These are phyloP conservation scores for Phyllachora maydis DNA, from an alignment of 2,329 filamentous ascomycete genomes.

Conservation along the genomic window DNA sequence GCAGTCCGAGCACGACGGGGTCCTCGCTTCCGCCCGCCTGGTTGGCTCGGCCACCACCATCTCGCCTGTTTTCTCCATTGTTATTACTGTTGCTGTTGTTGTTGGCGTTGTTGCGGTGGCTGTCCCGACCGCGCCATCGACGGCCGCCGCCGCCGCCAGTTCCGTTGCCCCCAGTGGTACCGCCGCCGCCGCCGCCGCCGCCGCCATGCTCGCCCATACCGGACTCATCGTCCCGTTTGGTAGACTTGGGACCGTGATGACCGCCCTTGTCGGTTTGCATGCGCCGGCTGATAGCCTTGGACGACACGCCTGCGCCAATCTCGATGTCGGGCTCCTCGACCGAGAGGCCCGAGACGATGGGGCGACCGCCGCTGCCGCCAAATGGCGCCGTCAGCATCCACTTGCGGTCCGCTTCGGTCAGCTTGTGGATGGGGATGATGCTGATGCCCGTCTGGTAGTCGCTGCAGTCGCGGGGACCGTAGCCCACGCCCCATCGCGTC, in stretches of 20 bases:
- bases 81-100: no score
- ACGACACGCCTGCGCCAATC: slow-evolving; percentile 91
- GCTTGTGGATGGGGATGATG: slow-evolving; percentile 74
- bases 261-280: slow-evolving; percentile 51
- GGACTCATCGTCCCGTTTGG: slow-evolving; percentile 17
- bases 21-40: slow-evolving; percentile 6
- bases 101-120: slow-evolving; percentile 7
- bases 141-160: slow-evolving; percentile 5
- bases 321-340: slow-evolving; percentile 98
- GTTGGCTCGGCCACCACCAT: slow-evolving; percentile 6
- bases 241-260: slow-evolving; percentile 42
- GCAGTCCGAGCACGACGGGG: slow-evolving; percentile 15
- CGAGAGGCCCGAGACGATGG: slow-evolving; percentile 65
- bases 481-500: slow-evolving; percentile 95
- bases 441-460: slow-evolving; percentile 87
- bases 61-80: no score
- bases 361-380: slow-evolving; percentile 71
- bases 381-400: slow-evolving; percentile 92
- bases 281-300: slow-evolving; percentile 58
- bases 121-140: slow-evolving; percentile 5
- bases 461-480: slow-evolving; percentile 89
- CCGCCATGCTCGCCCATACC: slow-evolving; percentile 3
- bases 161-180: slow-evolving; percentile 5
- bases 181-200: slow-evolving; percentile 6
- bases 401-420: slow-evolving; percentile 91